Base-by-base conservation (phyloP, 1,139 yeast species). In the Debaryomycetaceae sp. region DNA sequence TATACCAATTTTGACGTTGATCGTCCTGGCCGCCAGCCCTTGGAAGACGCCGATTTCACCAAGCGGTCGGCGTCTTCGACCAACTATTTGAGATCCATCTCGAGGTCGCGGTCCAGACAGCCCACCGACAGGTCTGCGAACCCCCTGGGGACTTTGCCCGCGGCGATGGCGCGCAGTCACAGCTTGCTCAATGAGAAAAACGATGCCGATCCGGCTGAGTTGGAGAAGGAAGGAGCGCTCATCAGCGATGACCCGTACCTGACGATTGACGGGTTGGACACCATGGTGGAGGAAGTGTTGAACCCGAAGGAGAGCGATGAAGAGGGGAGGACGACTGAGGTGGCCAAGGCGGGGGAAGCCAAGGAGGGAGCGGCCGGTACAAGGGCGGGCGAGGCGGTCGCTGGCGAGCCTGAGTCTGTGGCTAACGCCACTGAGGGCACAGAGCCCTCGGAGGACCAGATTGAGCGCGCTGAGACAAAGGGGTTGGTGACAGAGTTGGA, bases 41-140 rank as follows among this genome's bases (percentile, higher is more conserved):
- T 46, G 16, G 32, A 38, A n/a, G 31, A 46, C n/a, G 41, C 53
- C 8, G 51, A 53, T 40, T 61, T 46, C 34, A 39, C 58, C 5
- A 41, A 49, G 14, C 56, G 69, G 36, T 56, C 68, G 0, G 45
- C 42, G 23, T 52, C 67, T 16, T 61, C 71, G 3, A 61, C 65
- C n/a, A 64, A 65, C 43, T 78, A 76, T 44, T 59, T 78, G 40
- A 65, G 83, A 40, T 67, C 78, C 1, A 75, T 78, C 30, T 77
- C 83, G 1, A 64, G 83, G 50, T 76, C 83, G 2, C 63, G 82
- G 45, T 73, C 81, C 9, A 65, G 82, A 51, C 59, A 54, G 29
- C 58, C 58, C 4, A 32, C 40, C 19, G 48, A 42, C 22, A 25
- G 20, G 23, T n/a, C n/a, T n/a, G n/a, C n/a, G n/a, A 18, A 24